These are phyloP conservation scores for Erucastrum elatum DNA, from an alignment of 345 rosid species.

Conservation along the genomic window DNA sequence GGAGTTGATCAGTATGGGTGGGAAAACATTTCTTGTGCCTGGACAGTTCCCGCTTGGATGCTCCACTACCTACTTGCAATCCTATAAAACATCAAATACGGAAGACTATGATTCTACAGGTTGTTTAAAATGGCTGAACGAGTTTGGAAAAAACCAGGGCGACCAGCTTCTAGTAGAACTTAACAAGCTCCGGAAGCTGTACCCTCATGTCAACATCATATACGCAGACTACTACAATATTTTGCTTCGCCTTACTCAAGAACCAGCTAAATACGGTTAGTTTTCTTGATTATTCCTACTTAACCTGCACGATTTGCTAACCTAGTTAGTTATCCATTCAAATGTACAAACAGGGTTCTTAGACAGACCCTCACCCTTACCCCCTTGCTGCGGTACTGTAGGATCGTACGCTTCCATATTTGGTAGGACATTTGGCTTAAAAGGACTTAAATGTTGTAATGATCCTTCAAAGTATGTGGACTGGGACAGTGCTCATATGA, in stretches of 20 bases:
- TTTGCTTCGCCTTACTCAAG: conserved; percentile 10
- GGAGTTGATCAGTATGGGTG: conserved; percentile 53
- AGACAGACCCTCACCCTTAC: conserved; percentile 4
- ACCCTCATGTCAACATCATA: conserved; percentile 44
- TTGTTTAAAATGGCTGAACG: conserved; percentile 49
- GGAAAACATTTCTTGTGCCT: conserved; percentile 49
- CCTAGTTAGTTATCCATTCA: background rate
- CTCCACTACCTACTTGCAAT: conserved; percentile 26
- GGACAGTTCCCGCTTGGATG: conserved; percentile 53
- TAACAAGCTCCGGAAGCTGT: conserved; percentile 17
- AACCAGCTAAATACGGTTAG: conserved; percentile 49
- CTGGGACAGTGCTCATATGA: conserved; percentile 51
- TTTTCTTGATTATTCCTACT: background rate
- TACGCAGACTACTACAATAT: conserved; percentile 50
- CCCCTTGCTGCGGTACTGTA: conserved; percentile 47
- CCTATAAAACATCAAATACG: conserved; percentile 29
- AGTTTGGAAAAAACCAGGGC: conserved; percentile 43
- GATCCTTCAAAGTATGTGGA: conserved; percentile 43
- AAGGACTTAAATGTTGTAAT: conserved; percentile 17
- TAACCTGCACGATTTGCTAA: background rate
- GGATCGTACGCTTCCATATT: conserved; percentile 37
- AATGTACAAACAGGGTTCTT: conserved; percentile 38
- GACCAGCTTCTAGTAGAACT: conserved; percentile 41
- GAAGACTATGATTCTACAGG: conserved; percentile 46
- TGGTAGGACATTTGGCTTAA: conserved; percentile 20